These are phyloP conservation scores for Cucurbita ficifolia DNA, from an alignment of 306 rosid species.

Conservation along the genomic window DNA sequence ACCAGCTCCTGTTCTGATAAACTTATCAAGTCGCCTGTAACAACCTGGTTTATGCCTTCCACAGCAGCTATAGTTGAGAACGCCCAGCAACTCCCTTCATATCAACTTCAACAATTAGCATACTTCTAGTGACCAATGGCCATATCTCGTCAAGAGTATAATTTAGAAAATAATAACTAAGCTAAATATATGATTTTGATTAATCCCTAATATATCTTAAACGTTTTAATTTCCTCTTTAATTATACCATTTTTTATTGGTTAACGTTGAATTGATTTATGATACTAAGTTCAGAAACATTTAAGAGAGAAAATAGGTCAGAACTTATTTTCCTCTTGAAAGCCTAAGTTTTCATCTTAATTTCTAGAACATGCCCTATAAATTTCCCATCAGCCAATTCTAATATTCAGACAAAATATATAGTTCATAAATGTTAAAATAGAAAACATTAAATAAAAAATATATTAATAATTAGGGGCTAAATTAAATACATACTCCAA, in stretches of 20 bases:
- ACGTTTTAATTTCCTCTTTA: too few relatives aligned
- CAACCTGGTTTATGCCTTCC: constrained; percentile 74
- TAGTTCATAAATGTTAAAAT: background rate
- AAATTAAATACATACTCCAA: background rate
- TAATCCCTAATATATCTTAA: background rate
- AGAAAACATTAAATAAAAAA: background rate
- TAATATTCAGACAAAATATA: background rate
- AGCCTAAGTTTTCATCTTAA: background rate
- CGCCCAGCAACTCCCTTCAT: constrained; percentile 92
- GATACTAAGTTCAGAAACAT: background rate
- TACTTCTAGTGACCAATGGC: background rate
- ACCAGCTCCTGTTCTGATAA: constrained; percentile 83
- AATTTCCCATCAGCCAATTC: background rate
- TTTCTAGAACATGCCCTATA: too few relatives aligned
- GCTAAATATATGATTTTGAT: background rate
- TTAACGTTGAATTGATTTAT: background rate
- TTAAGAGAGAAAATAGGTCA: background rate
- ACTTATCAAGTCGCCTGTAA: constrained; percentile 57
- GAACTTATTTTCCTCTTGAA: too few relatives aligned
- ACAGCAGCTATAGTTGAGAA: constrained; percentile 58
- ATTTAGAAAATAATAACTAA: background rate
- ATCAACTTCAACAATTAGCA: background rate
- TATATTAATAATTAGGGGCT: background rate
- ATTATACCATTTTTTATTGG: background rate
- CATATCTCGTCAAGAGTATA: background rate